These are phyloP conservation scores for Elsinoe batatas DNA, from an alignment of 2,329 filamentous ascomycete species.

Conservation along the genomic window DNA sequence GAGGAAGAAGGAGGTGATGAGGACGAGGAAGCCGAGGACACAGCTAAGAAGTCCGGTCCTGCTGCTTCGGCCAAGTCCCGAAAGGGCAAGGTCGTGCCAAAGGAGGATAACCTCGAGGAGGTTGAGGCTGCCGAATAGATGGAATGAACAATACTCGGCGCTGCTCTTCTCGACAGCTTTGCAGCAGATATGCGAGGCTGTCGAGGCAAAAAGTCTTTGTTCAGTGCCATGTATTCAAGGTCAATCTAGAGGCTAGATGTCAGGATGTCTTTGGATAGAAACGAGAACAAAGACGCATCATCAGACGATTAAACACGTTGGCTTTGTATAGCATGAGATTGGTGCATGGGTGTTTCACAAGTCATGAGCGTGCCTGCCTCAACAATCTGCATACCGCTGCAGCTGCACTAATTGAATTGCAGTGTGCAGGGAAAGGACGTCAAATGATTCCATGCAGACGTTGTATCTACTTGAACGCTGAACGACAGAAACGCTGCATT, in stretches of 20 bases:
- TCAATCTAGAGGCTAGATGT: conserved; percentile 1
- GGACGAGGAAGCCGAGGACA: conserved; percentile 21
- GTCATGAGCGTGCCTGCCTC: too few species aligned
- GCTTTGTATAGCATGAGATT: neutral
- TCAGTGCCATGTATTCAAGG: neutral
- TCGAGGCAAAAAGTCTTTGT: neutral
- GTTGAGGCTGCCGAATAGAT: conserved; percentile 19
- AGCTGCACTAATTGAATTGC: too few species aligned
- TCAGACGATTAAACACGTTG: neutral
- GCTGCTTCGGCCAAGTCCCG: conserved; percentile 23
- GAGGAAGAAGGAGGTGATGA: conserved; percentile 16
- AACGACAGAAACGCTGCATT: neutral
- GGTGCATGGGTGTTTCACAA: neutral
- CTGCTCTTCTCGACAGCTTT: neutral
- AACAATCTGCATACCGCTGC: too few species aligned
- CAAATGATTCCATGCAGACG: neutral
- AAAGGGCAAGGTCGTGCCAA: conserved; percentile 23
- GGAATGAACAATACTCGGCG: neutral
- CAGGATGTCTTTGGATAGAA: conserved; percentile 3
- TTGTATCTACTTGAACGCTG: neutral
- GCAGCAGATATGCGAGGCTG: neutral
- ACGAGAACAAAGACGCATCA: neutral
- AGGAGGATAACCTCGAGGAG: conserved; percentile 24
- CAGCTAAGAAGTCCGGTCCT: conserved; percentile 21
- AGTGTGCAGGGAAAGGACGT: too few species aligned